Conservation (phyloP, 2,329 filamentous ascomycete species). For the Pleoardoris graminearum region DNA sequence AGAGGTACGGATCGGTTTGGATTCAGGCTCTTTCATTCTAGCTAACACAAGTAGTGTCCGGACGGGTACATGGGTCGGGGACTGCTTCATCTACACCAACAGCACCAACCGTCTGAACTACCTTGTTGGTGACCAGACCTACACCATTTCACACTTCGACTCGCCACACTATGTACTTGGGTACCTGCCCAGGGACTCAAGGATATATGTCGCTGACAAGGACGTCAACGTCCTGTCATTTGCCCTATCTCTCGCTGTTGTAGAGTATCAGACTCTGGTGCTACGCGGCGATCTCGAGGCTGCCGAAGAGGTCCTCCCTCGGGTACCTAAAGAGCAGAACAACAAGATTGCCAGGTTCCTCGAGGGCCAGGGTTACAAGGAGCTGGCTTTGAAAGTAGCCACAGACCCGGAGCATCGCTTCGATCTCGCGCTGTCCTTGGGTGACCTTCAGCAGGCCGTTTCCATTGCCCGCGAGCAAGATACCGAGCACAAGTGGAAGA, state of each 20-base stretch:
- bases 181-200: slow-evolving; percentile 92
- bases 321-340: slow-evolving; percentile 88
- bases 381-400: slow-evolving; percentile 89
- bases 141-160: slow-evolving; percentile 97
- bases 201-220: slow-evolving; percentile 94
- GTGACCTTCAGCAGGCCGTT: slow-evolving; percentile 81
- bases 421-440: slow-evolving; percentile 81
- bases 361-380: slow-evolving; percentile 96
- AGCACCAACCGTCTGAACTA: slow-evolving; percentile 96
- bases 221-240: slow-evolving; percentile 92
- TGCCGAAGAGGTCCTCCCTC: slow-evolving; percentile 79
- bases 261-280: slow-evolving; percentile 96
- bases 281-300: slow-evolving; percentile 91
- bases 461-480: slow-evolving; percentile 82
- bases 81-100: slow-evolving; percentile 99
- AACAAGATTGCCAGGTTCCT: slow-evolving; percentile 98
- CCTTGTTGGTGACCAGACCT: slow-evolving; percentile 95
- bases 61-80: slow-evolving; percentile 96
- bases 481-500: slow-evolving; percentile 98
- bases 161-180: slow-evolving; percentile 92
- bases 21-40: not conserved
- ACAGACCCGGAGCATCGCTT: slow-evolving; percentile 97
- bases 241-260: slow-evolving; percentile 83
- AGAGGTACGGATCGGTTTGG: slow-evolving; percentile 64
- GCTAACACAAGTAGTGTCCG: slow-evolving; percentile 64